A percentile compares a stretch with the other conserved stretches of the same genome.
Conservation (phyloP, 192 early-diverging fungal genomes). For the Coemansia javaensis region DNA sequence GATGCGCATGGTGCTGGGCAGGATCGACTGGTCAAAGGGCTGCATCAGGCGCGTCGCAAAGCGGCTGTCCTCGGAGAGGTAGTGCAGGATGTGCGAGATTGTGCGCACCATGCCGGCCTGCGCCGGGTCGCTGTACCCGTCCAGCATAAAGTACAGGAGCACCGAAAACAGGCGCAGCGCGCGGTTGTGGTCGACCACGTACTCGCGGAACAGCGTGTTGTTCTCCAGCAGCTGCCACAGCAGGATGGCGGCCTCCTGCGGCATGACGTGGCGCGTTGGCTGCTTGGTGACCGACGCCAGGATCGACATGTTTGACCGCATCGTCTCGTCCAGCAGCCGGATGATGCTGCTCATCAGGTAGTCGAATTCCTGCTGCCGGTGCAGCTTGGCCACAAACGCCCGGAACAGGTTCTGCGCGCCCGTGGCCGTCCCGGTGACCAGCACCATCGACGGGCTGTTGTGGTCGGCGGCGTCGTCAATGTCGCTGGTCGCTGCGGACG, state of each 20-base stretch:
- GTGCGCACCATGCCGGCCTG: conserved; percentile 65
- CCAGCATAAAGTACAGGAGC: conserved; percentile 48
- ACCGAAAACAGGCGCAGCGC: conserved; percentile 37
- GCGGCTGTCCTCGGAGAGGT: conserved; percentile 41
- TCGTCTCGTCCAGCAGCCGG: conserved; percentile 77
- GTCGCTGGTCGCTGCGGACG: background rate
- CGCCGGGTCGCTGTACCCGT: conserved; percentile 33
- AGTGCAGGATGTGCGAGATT: conserved; percentile 55
- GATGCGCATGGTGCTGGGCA: conserved; percentile 56
- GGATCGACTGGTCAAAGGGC: conserved; percentile 50
- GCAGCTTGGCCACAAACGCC: conserved; percentile 74
- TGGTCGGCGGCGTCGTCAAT: conserved; percentile 4
- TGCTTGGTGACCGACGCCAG: conserved; percentile 37
- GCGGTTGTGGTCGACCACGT: conserved; percentile 46
- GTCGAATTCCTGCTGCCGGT: conserved; percentile 78
- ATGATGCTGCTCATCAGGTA: conserved; percentile 72
- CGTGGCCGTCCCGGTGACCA: conserved; percentile 28
- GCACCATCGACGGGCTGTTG: conserved; percentile 33
- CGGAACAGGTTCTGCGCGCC: conserved; percentile 67
- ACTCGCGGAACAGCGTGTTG: conserved; percentile 56
- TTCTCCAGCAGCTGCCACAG: conserved; percentile 80
- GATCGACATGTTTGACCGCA: conserved; percentile 50
- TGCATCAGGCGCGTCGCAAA: conserved; percentile 49
- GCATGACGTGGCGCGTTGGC: conserved; percentile 29
- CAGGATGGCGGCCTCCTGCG: conserved; percentile 71